Base-by-base conservation (phyloP, 2,329 filamentous ascomycete species). In the Alternaria consortialis region DNA sequence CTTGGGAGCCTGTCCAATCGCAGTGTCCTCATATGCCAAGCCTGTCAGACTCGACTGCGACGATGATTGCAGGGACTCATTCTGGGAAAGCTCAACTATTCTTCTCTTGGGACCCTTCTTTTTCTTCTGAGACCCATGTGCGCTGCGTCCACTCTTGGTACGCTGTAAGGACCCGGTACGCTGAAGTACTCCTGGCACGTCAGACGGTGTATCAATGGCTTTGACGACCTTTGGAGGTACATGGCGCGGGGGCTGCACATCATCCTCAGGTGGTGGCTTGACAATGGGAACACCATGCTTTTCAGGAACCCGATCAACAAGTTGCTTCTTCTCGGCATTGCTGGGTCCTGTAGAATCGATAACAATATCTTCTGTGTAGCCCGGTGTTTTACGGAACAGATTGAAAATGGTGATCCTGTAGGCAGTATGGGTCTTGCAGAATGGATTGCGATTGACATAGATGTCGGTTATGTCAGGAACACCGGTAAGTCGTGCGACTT, bases 381-480 rank as follows among this genome's bases (percentile, higher is more conserved):
- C 95, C 11, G 94, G 92, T 0, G 92, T 93, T 60, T 88, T 90
- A 65, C 95, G 88, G 84, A 99, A 99, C 2, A 98, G 84, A 72
- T 98, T 99, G 87, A 99, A 97, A 64, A 98, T 96, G 20, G 89
- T 91, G 66, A 97, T 85, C 50, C 95, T 89, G 76, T 97, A 97
- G 69, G 91, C 89, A 60, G 90, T 86, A 75, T 97, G 92, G 1
- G 93, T 94, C 69, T 91, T 92, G 43, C 91, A 91, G 72, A 98
- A 97, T 0, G 94, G 92, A 72, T 99, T 99, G 23, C 93, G 92
- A 63, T 91, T 87, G 15, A 99, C 91, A 86, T 94, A 99, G 32
- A 99, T 90, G 77, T 98, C 94, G 60, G 90, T 89, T 67, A 99
- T 91, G 54, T 97, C 92, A 27, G 95, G 94, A 53, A 97, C 93